A percentile compares a stretch with the other conserved stretches of the same genome.
phyloP scores from a whole-genome alignment of 495 filamentous ascomycete genomes.

The Sordaria brevicollis region DNA sequence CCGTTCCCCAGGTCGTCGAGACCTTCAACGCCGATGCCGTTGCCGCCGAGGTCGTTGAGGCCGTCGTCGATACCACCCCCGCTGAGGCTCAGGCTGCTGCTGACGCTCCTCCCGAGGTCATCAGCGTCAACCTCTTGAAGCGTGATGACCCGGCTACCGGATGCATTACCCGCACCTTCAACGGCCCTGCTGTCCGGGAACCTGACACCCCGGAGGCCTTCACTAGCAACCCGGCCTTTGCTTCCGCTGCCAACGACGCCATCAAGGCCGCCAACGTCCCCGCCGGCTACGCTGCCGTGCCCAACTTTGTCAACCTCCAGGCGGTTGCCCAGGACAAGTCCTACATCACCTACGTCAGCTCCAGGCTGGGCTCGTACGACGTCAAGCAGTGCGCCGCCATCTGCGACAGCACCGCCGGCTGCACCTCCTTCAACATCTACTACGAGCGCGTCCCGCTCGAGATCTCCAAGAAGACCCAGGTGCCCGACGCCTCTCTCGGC shows the following conservation, averaged over 20 bases:
- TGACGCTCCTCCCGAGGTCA: not conserved
- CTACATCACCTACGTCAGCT: slow-evolving; percentile 9
- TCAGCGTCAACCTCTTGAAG: not conserved
- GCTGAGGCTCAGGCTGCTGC: not conserved
- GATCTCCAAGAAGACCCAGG: slow-evolving; percentile 6
- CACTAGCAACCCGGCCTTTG: not conserved
- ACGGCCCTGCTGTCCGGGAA: slow-evolving; percentile 3
- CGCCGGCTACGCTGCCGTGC: slow-evolving; percentile 3
- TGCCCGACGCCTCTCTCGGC: slow-evolving; percentile 3
- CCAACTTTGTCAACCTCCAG: slow-evolving; percentile 7
- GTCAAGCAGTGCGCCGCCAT: slow-evolving; percentile 6
- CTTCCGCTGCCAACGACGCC: not conserved
- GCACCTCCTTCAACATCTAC: slow-evolving; percentile 11
- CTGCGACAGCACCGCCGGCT: slow-evolving; percentile 3
- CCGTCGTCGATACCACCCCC: not conserved
- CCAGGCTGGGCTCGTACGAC: slow-evolving; percentile 4
- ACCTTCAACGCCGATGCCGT: not conserved
- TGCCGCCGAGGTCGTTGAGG: not conserved
- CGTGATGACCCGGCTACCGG: not conserved
- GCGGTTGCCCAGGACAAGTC: slow-evolving; percentile 1
- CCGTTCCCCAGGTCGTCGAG: not conserved
- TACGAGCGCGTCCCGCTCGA: slow-evolving; percentile 11
- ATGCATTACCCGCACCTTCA: slow-evolving; percentile 8
- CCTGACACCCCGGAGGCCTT: slow-evolving; percentile 5
- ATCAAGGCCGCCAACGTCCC: slow-evolving; percentile 1